Percentiles rank a stretch among this genome's conserved stretches.
These are phyloP conservation scores for Moniliophthora roreri DNA, from an alignment of 1,284 basidiomycete genomes.

Conservation along the genomic window DNA sequence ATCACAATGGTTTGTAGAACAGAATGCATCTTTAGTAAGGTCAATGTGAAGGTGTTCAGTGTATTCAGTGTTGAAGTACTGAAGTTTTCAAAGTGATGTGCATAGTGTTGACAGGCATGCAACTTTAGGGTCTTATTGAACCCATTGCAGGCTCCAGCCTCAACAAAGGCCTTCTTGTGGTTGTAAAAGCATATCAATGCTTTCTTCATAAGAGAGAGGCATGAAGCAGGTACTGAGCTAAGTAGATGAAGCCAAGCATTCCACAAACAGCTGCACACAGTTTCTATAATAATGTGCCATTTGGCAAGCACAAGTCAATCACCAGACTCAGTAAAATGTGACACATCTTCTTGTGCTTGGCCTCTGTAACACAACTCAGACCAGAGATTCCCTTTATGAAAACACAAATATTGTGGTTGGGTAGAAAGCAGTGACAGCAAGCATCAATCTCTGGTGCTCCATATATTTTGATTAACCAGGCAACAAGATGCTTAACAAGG, in stretches of 20 bases:
- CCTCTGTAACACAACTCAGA: neutral
- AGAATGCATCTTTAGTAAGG: neutral
- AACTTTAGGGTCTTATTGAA: neutral
- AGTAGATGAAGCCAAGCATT: neutral
- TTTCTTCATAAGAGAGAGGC: conserved; percentile 14
- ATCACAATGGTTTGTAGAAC: neutral
- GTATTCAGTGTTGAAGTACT: neutral
- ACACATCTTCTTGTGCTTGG: neutral
- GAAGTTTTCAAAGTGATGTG: neutral
- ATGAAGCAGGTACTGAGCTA: conserved; percentile 7
- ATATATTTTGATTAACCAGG: neutral
- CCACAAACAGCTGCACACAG: neutral
- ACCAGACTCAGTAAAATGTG: neutral
- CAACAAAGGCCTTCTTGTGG: neutral
- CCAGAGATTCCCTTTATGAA: neutral
- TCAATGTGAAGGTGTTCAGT: conserved; percentile 1
- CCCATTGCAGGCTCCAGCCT: neutral
- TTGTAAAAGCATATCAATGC: conserved; percentile 4
- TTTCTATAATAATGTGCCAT: too few species aligned
- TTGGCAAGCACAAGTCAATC: neutral
- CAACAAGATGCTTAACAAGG: neutral
- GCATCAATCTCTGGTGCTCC: neutral
- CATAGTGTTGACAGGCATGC: neutral
- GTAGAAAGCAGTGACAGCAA: neutral
- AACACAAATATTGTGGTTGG: conserved; percentile 1